Percentiles rank a stretch among this genome's conserved stretches.
These are phyloP conservation scores for Chaetomium sp. DNA, from an alignment of 2,329 filamentous ascomycete genomes.

Conservation along the genomic window DNA sequence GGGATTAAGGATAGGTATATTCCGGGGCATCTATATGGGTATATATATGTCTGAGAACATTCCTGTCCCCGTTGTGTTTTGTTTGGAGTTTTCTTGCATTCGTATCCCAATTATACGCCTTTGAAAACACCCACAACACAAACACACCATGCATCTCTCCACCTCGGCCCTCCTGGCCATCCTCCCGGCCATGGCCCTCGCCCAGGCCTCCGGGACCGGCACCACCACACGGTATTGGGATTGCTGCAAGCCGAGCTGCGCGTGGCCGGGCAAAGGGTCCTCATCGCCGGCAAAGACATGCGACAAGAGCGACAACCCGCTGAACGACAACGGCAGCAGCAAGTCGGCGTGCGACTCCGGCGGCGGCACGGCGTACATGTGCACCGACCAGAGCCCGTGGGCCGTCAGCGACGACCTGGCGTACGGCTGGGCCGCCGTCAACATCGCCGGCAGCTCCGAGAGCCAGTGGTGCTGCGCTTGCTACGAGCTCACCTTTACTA, in stretches of 20 bases:
- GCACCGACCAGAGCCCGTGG: conserved; percentile 46
- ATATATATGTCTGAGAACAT: not conserved
- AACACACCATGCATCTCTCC: conserved; percentile 20
- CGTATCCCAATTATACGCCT: not conserved
- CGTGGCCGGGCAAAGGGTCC: conserved; percentile 44
- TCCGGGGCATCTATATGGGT: not conserved
- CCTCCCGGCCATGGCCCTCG: conserved; percentile 17
- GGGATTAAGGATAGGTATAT: not conserved
- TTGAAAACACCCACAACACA: not conserved
- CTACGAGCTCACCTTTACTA: conserved; percentile 56
- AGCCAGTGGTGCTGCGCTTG: conserved; percentile 35
- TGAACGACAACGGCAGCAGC: conserved; percentile 35
- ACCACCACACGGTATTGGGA: conserved; percentile 40
- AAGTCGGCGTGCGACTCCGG: conserved; percentile 35
- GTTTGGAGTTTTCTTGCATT: not conserved
- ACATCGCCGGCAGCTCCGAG: conserved; percentile 35
- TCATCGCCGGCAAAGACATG: conserved; percentile 40
- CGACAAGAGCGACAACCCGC: conserved; percentile 41
- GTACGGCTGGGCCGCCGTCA: conserved; percentile 50
- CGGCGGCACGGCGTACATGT: conserved; percentile 45
- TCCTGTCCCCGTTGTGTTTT: not conserved
- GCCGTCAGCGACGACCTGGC: conserved; percentile 42
- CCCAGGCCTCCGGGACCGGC: conserved; percentile 26
- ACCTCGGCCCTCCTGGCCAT: conserved; percentile 20
- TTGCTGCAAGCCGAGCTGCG: conserved; percentile 55